Percentiles rank a stretch among this genome's conserved stretches.
These are phyloP conservation scores for Pseudocercospora eumusae DNA, from an alignment of 2,329 filamentous ascomycete species.

Conservation along the genomic window DNA sequence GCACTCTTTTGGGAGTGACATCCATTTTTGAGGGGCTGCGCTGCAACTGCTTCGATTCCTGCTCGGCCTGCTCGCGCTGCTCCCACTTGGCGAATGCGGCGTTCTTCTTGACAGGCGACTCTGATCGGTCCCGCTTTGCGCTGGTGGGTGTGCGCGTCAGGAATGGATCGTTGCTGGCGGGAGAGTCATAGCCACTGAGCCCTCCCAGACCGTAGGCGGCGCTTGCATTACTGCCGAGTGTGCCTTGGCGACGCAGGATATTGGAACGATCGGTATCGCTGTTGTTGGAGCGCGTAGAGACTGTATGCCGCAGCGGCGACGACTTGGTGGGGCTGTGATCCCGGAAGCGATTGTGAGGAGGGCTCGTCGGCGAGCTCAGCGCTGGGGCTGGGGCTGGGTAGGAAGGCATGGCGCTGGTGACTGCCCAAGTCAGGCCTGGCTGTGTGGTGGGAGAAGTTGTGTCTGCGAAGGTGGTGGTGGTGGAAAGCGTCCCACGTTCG, in stretches of 20 bases:
- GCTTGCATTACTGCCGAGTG: conserved; percentile 36
- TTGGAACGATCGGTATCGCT: conserved; percentile 38
- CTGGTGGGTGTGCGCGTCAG: conserved; percentile 30
- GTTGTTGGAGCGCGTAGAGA: conserved; percentile 39
- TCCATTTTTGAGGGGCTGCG: conserved; percentile 34
- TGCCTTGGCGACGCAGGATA: conserved; percentile 34
- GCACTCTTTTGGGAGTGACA: conserved; percentile 35
- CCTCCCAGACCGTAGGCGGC: conserved; percentile 32
- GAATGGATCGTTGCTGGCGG: conserved; percentile 35
- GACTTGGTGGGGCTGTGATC: conserved; percentile 40
- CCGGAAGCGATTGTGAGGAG: conserved; percentile 37
- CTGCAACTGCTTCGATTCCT: conserved; percentile 24
- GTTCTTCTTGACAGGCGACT: conserved; percentile 42
- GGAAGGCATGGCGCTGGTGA: conserved; percentile 28
- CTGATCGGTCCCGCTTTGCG: conserved; percentile 38
- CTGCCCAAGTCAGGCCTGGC: conserved; percentile 16
- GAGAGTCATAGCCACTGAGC: conserved; percentile 33
- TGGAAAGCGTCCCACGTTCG: conserved; percentile 3
- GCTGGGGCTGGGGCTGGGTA: conserved; percentile 17
- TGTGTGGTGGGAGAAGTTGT: conserved; percentile 11
- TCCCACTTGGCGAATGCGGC: conserved; percentile 40
- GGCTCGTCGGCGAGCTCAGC: conserved; percentile 36
- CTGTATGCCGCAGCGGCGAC: conserved; percentile 39
- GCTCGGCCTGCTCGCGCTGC: conserved; percentile 33
- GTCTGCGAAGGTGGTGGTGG: background rate